These are phyloP conservation scores for Ceratobasidium sp. DNA, from an alignment of 1,284 basidiomycete genomes.

Conservation along the genomic window DNA sequence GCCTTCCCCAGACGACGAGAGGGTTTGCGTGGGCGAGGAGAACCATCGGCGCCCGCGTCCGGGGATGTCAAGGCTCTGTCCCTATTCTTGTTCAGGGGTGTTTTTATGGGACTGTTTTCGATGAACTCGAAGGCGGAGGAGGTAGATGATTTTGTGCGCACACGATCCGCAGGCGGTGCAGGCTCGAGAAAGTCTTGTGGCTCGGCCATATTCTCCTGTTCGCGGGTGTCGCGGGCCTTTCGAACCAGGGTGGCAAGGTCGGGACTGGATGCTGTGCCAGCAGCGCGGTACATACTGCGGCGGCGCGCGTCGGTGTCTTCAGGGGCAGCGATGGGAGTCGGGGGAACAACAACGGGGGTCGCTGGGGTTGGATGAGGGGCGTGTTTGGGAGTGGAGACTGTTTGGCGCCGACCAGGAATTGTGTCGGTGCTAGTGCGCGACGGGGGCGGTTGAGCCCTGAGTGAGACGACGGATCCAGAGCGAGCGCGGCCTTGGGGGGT, in stretches of 20 bases:
- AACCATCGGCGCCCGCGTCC: conserved; percentile 13
- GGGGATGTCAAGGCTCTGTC: conserved; percentile 32
- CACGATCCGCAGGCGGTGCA: conserved; percentile 57
- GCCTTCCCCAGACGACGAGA: conserved; percentile 38
- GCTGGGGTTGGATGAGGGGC: conserved; percentile 38
- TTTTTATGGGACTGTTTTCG: conserved; percentile 15
- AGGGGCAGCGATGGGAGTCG: conserved; percentile 64
- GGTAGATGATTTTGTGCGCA: conserved; percentile 59
- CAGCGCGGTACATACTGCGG: conserved; percentile 86
- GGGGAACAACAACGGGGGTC: conserved; percentile 64
- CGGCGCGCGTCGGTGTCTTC: conserved; percentile 69
- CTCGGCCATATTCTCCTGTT: neutral
- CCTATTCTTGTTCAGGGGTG: conserved; percentile 32
- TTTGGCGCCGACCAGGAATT: conserved; percentile 28
- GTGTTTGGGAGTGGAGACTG: conserved; percentile 28
- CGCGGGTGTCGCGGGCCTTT: conserved; percentile 79
- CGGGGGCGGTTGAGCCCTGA: conserved; percentile 53
- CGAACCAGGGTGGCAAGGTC: conserved; percentile 86
- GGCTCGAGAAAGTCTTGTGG: conserved; percentile 15
- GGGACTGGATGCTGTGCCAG: conserved; percentile 88
- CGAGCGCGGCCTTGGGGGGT: conserved; percentile 55
- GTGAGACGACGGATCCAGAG: conserved; percentile 49
- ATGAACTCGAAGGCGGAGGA: conserved; percentile 51
- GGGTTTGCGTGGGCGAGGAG: conserved; percentile 16
- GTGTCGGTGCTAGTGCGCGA: conserved; percentile 61